Base-by-base conservation (phyloP, 495 filamentous ascomycete genomes). In the Daldinia childiae region DNA sequence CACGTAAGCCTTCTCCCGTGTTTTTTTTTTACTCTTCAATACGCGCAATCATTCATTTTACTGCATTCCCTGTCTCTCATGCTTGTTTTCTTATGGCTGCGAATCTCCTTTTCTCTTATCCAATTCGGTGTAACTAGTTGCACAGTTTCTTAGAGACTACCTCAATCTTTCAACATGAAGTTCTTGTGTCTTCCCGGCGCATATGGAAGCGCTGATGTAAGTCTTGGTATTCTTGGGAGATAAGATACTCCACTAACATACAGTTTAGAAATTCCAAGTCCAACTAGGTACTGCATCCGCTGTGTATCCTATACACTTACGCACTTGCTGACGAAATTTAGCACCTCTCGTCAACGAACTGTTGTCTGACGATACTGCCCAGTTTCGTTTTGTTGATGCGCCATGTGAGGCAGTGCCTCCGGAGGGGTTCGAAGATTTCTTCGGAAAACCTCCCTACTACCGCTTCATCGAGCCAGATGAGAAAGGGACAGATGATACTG, bases 181-280 rank as follows among this genome's bases (percentile, higher is more conserved):
- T 82, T 84, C 60, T 65, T 82, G 52, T 83, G 81, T 68, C 78
- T 82, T 4, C 79, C 78, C 1, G 82, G 81, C 54, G 83, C 83
- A 61, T 86, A 82, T 79, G 83, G 83, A 67, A 86, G 81, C 76
- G 80, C 82, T 52, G 83, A 85, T 68, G 83, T 86, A 73, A 79
- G 83, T 82, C 61, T 63, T 21, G 36, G 63, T 51, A 68, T 55
- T 45, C 58, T 43, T 50, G 39, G 27, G 12, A 39, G 7, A 34
- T 32, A 14, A 8, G 17, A 15, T 56, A 30, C 3, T 38, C 30
- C 48, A 48, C 74, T 81, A 57, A 80, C 74, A 52, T 24, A n/a
- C 9, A 4, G 12, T 52, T 52, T 55, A 86, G 84, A 86, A 86
- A 80, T 86, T 85, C 72, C 79, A 84, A 63, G 84, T 85, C 30